Evolutionary conservation across 306 rosid species (phyloP).

Genomic region (Fragaria nilgerrensis): DNA sequence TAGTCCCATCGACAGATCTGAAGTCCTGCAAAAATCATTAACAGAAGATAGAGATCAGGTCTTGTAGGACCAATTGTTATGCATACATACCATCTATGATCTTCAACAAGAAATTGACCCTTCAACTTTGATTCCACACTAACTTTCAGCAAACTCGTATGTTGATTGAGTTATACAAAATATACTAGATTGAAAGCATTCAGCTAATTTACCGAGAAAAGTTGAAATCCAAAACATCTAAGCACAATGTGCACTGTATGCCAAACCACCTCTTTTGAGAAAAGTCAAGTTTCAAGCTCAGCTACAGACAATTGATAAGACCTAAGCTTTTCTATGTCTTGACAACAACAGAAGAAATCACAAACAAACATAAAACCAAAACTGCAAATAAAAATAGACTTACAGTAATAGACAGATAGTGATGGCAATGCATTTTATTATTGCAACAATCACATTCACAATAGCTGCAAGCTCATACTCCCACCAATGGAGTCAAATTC

Average conservation of each 20-base stretch:
- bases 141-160: background rate
- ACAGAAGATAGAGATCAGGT: constrained; percentile 12
- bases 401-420: background rate
- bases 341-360: constrained; percentile 16
- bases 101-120: constrained; percentile 5
- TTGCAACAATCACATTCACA: background rate
- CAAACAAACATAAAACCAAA: constrained; percentile 23
- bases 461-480: background rate
- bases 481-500: background rate
- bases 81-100: background rate
- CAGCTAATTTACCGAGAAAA: background rate
- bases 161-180: background rate
- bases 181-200: constrained; percentile 6
- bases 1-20: constrained; percentile 53
- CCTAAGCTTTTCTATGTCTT: constrained; percentile 11
- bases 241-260: background rate
- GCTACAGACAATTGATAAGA: constrained; percentile 1
- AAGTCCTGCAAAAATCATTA: constrained; percentile 37
- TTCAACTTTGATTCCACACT: constrained; percentile 6
- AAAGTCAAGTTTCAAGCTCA: background rate
- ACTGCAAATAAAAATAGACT: constrained; percentile 4
- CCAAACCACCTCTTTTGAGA: background rate
- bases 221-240: background rate
- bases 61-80: constrained; percentile 6
- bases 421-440: constrained; percentile 7